Conservation (phyloP, 2,329 filamentous ascomycete genomes). For the Apiospora malaysiana region DNA sequence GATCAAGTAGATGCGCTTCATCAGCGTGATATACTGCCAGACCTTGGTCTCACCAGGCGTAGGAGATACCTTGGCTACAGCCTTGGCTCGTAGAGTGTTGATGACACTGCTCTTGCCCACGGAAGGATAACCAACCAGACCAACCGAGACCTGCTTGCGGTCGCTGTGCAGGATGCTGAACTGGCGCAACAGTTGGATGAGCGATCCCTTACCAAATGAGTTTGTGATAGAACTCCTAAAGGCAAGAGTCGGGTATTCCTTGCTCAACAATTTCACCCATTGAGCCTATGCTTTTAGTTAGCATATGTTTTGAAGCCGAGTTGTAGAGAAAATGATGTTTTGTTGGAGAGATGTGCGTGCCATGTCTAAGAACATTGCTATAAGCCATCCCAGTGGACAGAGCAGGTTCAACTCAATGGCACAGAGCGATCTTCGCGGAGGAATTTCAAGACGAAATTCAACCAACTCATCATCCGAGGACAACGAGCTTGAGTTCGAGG, state of each 20-base stretch:
- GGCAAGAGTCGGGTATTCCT: constrained; percentile 90
- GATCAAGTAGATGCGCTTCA: constrained; percentile 48
- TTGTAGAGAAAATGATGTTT: constrained; percentile 35
- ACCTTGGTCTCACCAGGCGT: constrained; percentile 98
- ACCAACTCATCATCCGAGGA: constrained; percentile 72
- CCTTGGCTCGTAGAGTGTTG: constrained; percentile 93
- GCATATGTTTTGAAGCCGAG: not conserved
- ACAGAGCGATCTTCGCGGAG: constrained; percentile 78
- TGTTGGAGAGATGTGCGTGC: constrained; percentile 74
- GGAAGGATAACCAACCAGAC: constrained; percentile 86
- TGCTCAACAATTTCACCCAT: constrained; percentile 89
- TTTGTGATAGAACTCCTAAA: constrained; percentile 96
- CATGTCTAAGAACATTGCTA: constrained; percentile 98
- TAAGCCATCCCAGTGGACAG: constrained; percentile 50
- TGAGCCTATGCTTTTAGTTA: constrained; percentile 26
- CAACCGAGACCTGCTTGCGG: constrained; percentile 93
- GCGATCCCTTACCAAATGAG: constrained; percentile 92
- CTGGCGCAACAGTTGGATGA: constrained; percentile 90
- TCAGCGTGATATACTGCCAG: constrained; percentile 96
- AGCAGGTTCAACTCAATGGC: constrained; percentile 90
- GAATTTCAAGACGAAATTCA: constrained; percentile 86
- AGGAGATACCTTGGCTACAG: constrained; percentile 42
- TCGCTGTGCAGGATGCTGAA: constrained; percentile 90
- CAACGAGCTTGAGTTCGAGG: constrained; percentile 69
- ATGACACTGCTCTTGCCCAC: constrained; percentile 97